Percentiles rank a stretch among this genome's conserved stretches.
phyloP scores from a whole-genome alignment of 345 rosid species.

The Gossypium longicalyx region DNA sequence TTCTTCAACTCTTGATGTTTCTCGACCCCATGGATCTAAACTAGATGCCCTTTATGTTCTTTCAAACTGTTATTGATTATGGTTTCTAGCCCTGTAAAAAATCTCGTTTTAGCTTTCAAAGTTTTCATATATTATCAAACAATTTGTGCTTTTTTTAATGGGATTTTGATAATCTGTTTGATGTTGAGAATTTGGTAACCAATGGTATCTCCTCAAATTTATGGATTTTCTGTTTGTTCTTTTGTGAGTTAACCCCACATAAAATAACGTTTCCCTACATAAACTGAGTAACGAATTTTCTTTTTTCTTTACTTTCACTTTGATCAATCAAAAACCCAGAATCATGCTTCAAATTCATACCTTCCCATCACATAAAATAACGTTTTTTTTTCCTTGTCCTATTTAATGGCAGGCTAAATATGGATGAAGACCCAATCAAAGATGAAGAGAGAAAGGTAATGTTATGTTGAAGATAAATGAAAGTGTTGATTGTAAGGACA shows the following conservation, averaged over 20 bases:
- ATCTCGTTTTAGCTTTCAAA: background rate
- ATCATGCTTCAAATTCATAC: slow-evolving; percentile 29
- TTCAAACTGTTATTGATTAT: background rate
- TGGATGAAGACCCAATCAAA: slow-evolving; percentile 24
- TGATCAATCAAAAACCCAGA: slow-evolving; percentile 26
- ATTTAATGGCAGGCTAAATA: slow-evolving; percentile 39
- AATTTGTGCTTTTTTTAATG: slow-evolving; percentile 10
- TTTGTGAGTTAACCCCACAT: slow-evolving; percentile 33
- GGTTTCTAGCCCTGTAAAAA: background rate
- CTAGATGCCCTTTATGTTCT: slow-evolving; percentile 3
- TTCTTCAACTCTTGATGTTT: background rate
- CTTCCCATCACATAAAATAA: slow-evolving; percentile 51
- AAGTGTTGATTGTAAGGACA: slow-evolving; percentile 24
- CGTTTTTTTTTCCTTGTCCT: slow-evolving; percentile 20
- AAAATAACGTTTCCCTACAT: slow-evolving; percentile 35
- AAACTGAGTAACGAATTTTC: slow-evolving; percentile 19
- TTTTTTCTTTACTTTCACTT: slow-evolving; percentile 35
- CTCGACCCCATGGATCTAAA: background rate
- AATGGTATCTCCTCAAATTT: slow-evolving; percentile 3
- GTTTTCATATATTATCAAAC: slow-evolving; percentile 10
- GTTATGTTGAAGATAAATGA: slow-evolving; percentile 60
- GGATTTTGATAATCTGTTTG: slow-evolving; percentile 13
- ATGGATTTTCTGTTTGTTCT: slow-evolving; percentile 4
- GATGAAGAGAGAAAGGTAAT: background rate
- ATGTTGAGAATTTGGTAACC: slow-evolving; percentile 3